Conservation (phyloP, 495 filamentous ascomycete genomes). For the Penicillium verhagenii region DNA sequence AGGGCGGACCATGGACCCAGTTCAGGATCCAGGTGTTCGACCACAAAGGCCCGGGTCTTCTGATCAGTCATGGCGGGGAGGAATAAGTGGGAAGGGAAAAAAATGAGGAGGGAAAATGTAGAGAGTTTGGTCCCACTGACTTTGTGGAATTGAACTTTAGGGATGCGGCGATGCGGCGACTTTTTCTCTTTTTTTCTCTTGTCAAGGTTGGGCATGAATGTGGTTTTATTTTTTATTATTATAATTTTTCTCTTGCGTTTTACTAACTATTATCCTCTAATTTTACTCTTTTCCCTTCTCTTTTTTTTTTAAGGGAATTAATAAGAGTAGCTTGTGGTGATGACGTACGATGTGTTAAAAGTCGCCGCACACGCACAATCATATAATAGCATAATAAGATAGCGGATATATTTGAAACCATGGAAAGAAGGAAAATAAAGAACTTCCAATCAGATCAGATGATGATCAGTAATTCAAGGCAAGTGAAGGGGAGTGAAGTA, state of each 20-base stretch:
- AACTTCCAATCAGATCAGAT: too few species aligned
- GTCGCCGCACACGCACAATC: too few species aligned
- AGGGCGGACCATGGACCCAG: slow-evolving; percentile 90
- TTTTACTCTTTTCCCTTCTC: not conserved
- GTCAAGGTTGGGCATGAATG: not conserved
- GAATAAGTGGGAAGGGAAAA: not conserved
- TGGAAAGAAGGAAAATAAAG: too few species aligned
- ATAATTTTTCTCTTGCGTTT: too few species aligned
- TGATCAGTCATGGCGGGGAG: slow-evolving; percentile 27
- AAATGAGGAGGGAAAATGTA: slow-evolving; percentile 5
- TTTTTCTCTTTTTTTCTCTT: slow-evolving; percentile 4
- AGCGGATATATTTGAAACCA: too few species aligned
- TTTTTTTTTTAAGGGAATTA: not conserved
- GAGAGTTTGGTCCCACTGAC: slow-evolving; percentile 7
- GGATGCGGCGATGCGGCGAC: slow-evolving; percentile 16
- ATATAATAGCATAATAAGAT: too few species aligned
- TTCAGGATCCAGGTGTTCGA: slow-evolving; percentile 92
- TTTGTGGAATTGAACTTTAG: not conserved
- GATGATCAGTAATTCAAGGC: too few species aligned
- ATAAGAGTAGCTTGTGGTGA: not conserved
- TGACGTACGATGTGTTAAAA: too few species aligned
- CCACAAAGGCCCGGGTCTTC: slow-evolving; percentile 68
- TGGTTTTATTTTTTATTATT: too few species aligned
- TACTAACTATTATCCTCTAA: too few species aligned
- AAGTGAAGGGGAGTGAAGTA: too few species aligned